A percentile compares a stretch with the other conserved stretches of the same genome.
Conservation (phyloP, 1,284 basidiomycete genomes). For the Ustilago shanxiensis region DNA sequence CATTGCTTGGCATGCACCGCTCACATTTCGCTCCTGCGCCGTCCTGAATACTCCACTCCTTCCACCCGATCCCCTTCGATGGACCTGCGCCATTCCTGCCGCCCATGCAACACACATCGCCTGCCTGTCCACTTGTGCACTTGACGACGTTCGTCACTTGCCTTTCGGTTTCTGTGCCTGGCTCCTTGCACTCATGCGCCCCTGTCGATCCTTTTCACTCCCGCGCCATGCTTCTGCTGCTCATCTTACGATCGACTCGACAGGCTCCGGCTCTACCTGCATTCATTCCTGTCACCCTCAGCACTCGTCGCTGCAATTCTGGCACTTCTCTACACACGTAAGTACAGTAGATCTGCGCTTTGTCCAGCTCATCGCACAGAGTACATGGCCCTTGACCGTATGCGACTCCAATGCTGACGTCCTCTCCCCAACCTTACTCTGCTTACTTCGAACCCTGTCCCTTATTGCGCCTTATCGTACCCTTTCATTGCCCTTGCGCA, state of each 20-base stretch:
- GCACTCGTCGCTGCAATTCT: constrained; percentile 13
- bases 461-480: background rate
- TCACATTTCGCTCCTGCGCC: constrained; percentile 17
- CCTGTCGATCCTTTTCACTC: constrained; percentile 17
- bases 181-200: constrained; percentile 18
- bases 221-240: background rate
- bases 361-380: background rate
- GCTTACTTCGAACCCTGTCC: background rate
- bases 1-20: background rate
- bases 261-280: constrained; percentile 20
- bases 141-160: constrained; percentile 5
- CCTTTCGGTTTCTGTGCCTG: constrained; percentile 19
- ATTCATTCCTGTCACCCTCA: constrained; percentile 16
- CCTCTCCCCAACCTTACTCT: background rate
- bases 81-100: background rate
- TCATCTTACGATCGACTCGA: background rate
- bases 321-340: constrained; percentile 13
- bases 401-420: constrained; percentile 5
- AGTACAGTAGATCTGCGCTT: constrained; percentile 1
- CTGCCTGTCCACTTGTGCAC: constrained; percentile 31
- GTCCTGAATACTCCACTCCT: background rate
- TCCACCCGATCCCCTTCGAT: background rate
- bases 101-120: background rate
- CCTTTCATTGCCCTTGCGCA: background rate
- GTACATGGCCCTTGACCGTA: background rate